Percentiles rank a stretch among this genome's conserved stretches.
These are phyloP conservation scores for Termitomyces bulborhizus DNA, from an alignment of 768 basidiomycete species.

Conservation along the genomic window DNA sequence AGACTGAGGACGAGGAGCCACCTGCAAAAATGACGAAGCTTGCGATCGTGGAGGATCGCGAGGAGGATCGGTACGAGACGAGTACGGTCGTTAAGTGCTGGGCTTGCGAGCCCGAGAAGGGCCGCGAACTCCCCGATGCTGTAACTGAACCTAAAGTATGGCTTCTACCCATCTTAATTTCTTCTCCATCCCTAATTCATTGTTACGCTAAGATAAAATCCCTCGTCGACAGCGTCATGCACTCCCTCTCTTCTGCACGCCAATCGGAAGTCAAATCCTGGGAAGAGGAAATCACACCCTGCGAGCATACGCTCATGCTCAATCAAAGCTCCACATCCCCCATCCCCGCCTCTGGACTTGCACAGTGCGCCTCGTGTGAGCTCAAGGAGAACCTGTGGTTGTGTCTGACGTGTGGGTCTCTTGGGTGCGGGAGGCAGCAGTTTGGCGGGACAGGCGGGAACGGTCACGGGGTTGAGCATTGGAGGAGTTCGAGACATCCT, in stretches of 20 bases:
- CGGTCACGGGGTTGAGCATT: constrained; percentile 85
- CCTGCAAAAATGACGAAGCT: constrained; percentile 88
- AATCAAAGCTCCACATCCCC: constrained; percentile 36
- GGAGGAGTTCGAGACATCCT: constrained; percentile 60
- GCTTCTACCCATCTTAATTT: neutral
- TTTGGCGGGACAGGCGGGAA: constrained; percentile 81
- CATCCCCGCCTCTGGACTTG: constrained; percentile 59
- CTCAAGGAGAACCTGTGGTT: constrained; percentile 94
- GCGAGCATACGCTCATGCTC: constrained; percentile 66
- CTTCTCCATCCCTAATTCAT: neutral
- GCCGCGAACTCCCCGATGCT: constrained; percentile 38
- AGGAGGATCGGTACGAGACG: constrained; percentile 84
- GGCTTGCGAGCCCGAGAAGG: constrained; percentile 52
- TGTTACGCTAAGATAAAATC: constrained; percentile 35
- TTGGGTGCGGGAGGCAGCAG: constrained; percentile 87
- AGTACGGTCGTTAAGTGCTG: constrained; percentile 68
- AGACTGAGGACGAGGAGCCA: constrained; percentile 76
- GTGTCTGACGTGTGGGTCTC: constrained; percentile 83
- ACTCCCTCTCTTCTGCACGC: constrained; percentile 80
- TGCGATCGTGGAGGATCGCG: constrained; percentile 79
- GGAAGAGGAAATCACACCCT: constrained; percentile 90
- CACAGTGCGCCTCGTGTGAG: constrained; percentile 78
- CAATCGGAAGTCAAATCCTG: constrained; percentile 95
- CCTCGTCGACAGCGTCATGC: constrained; percentile 65
- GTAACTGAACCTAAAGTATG: constrained; percentile 28